phyloP scores from a whole-genome alignment of 192 early-diverging fungal species.

The Cladochytrium replicatum region DNA sequence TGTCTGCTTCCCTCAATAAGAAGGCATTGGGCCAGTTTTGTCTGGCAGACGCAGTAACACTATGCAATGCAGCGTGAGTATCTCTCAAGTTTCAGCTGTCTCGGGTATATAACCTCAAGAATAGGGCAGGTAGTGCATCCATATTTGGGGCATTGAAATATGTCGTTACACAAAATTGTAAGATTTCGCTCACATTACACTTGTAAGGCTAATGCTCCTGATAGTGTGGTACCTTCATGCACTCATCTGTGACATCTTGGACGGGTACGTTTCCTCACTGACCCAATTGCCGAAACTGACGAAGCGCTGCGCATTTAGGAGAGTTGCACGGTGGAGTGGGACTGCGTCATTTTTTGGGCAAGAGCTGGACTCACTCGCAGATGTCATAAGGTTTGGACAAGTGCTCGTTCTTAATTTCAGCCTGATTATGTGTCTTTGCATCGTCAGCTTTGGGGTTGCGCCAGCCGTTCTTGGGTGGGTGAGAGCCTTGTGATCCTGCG shows the following conservation, averaged over 20 bases:
- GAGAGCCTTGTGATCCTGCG: too few relatives aligned
- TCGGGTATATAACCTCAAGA: slow-evolving; percentile 19
- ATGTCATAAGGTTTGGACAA: too few relatives aligned
- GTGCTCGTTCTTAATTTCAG: too few relatives aligned
- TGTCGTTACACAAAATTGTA: slow-evolving; percentile 22
- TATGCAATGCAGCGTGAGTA: slow-evolving; percentile 79
- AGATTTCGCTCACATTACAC: too few relatives aligned
- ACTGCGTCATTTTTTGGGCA: slow-evolving; percentile 70
- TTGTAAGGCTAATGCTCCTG: too few relatives aligned
- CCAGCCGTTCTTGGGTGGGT: slow-evolving; percentile 62
- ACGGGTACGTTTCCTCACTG: slow-evolving; percentile 15
- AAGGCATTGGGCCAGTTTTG: slow-evolving; percentile 59
- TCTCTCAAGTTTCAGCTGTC: too few relatives aligned
- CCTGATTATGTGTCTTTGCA: too few relatives aligned
- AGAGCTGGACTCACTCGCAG: slow-evolving; percentile 82
- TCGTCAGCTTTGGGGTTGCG: slow-evolving; percentile 68
- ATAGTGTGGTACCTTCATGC: slow-evolving; percentile 18
- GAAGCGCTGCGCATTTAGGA: too few relatives aligned
- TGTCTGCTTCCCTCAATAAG: too few relatives aligned
- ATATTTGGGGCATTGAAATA: slow-evolving; percentile 26
- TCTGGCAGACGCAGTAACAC: slow-evolving; percentile 76
- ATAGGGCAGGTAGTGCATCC: slow-evolving; percentile 65
- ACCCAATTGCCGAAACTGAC: too few relatives aligned
- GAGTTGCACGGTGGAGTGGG: slow-evolving; percentile 70
- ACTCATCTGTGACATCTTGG: slow-evolving; percentile 23